A percentile compares a stretch with the other conserved stretches of the same genome.
These are phyloP conservation scores for Lathyrus oleraceus DNA, from an alignment of 306 rosid genomes.

Conservation along the genomic window DNA sequence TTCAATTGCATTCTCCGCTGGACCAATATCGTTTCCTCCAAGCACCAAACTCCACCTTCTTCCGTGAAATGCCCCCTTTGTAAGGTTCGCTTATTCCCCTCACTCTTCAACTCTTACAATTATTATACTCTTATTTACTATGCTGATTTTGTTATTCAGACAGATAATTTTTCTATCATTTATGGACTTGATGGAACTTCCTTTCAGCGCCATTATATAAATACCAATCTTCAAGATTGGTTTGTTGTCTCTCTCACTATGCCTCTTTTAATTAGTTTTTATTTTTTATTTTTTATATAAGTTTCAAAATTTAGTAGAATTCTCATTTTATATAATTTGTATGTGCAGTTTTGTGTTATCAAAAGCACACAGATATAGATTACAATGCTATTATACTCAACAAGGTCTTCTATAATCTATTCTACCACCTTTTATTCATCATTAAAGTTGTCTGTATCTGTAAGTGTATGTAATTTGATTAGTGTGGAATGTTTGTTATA, in stretches of 20 bases:
- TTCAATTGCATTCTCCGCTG: conserved; percentile 86
- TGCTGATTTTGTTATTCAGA: conserved; percentile 49
- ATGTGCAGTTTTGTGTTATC: conserved; percentile 69
- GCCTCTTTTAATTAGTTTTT: too few species aligned
- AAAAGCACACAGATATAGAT: conserved; percentile 73
- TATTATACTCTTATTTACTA: neutral
- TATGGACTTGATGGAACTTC: conserved; percentile 65
- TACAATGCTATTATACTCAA: conserved; percentile 86
- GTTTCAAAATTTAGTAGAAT: neutral
- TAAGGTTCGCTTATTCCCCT: conserved; percentile 58
- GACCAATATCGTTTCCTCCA: conserved; percentile 69
- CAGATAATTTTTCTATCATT: conserved; percentile 60
- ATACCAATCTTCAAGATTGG: conserved; percentile 54
- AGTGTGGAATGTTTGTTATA: conserved; percentile 10
- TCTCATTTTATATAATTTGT: conserved; percentile 34
- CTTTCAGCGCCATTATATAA: conserved; percentile 61
- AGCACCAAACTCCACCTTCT: conserved; percentile 48
- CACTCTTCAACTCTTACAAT: neutral
- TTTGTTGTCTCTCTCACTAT: conserved; percentile 37
- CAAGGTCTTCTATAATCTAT: conserved; percentile 49
- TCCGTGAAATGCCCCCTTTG: conserved; percentile 86
- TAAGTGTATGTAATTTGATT: conserved; percentile 2
- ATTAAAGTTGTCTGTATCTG: neutral
- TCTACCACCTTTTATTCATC: conserved; percentile 16
- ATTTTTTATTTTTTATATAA: too few species aligned